phyloP scores from a whole-genome alignment of 2,329 filamentous ascomycete species.

The Aspergillus sp. region DNA sequence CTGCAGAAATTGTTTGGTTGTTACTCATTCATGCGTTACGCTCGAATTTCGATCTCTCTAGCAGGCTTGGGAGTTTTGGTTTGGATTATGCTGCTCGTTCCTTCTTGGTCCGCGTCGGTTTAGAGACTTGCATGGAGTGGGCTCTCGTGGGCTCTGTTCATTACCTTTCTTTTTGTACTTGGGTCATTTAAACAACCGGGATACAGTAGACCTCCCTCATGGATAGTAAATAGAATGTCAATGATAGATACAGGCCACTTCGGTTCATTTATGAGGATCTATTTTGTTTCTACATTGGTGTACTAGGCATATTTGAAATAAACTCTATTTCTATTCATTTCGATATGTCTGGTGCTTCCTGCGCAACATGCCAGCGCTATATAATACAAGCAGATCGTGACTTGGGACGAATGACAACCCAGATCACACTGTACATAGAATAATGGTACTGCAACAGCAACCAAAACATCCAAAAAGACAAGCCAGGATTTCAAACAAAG shows the following conservation, averaged over 20 bases:
- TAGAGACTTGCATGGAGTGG: neutral
- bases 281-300: too few species aligned
- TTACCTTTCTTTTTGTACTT: neutral
- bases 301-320: neutral
- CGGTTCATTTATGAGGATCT: neutral
- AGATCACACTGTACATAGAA: neutral
- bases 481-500: neutral
- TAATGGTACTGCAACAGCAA: neutral
- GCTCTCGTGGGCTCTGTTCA: too few species aligned
- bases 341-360: neutral
- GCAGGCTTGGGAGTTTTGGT: neutral
- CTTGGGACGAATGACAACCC: neutral
- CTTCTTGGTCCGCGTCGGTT: neutral
- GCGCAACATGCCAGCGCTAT: conserved; percentile 6
- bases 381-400: neutral
- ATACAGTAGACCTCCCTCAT: neutral
- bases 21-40: neutral
- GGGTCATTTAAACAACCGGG: neutral
- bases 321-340: neutral
- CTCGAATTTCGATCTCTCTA: neutral
- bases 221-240: neutral
- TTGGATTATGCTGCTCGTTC: neutral
- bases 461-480: neutral
- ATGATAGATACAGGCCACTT: neutral
- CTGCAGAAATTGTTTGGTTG: neutral